A percentile compares a stretch with the other conserved stretches of the same genome.
Evolutionary conservation across 352 stramenopile genomes (phyloP).

Genomic region (Pythium brachiatum): DNA sequence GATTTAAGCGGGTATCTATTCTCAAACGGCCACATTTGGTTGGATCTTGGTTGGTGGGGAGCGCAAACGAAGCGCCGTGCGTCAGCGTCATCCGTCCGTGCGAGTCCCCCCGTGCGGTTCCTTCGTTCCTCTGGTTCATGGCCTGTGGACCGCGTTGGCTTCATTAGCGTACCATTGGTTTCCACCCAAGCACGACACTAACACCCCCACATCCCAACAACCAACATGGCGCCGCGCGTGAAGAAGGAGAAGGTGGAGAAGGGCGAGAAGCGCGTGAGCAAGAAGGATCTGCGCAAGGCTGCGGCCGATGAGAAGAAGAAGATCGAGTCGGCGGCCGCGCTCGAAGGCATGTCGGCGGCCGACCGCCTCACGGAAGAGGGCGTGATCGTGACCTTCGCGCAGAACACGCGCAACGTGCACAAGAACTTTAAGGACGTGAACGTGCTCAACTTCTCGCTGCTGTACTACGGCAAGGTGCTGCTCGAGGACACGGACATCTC

Average conservation of each 20-base stretch:
- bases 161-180: neutral
- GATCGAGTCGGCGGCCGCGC: slow-evolving; percentile 54
- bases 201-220: neutral
- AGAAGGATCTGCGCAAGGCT: slow-evolving; percentile 79
- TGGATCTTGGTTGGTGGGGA: slow-evolving; percentile 33
- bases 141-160: neutral
- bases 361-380: slow-evolving; percentile 91
- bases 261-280: slow-evolving; percentile 46
- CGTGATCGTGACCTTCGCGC: slow-evolving; percentile 96
- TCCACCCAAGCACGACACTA: neutral
- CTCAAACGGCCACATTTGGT: slow-evolving; percentile 14
- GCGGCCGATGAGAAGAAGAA: slow-evolving; percentile 77
- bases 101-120: neutral
- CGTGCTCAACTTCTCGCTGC: slow-evolving; percentile 95
- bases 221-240: slow-evolving; percentile 51
- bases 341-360: slow-evolving; percentile 70
- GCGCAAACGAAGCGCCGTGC: slow-evolving; percentile 18
- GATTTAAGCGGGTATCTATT: neutral
- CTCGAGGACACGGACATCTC: slow-evolving; percentile 96
- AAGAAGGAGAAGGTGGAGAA: slow-evolving; percentile 54
- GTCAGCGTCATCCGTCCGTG: slow-evolving; percentile 10
- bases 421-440: slow-evolving; percentile 98
- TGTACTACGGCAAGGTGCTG: slow-evolving; percentile 95
- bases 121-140: slow-evolving; percentile 4
- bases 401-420: slow-evolving; percentile 89